Evolutionary conservation across 495 filamentous ascomycete genomes (phyloP).

Genomic region (Coniosporium apollinis): DNA sequence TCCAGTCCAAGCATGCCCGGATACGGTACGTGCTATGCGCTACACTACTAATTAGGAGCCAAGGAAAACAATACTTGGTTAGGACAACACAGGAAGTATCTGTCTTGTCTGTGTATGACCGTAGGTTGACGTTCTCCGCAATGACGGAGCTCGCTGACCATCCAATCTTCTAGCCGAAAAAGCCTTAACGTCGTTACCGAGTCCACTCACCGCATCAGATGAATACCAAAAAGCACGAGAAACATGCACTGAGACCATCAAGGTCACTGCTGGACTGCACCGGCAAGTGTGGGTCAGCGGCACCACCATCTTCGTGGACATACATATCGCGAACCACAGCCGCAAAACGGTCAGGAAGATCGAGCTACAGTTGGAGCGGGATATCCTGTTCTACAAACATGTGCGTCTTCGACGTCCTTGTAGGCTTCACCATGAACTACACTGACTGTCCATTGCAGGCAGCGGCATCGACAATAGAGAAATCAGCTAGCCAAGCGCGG

Average conservation of each 20-base stretch:
- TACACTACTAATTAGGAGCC: conserved; percentile 24
- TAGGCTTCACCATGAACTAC: too few relatives aligned
- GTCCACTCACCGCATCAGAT: conserved; percentile 33
- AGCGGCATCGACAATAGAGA: conserved; percentile 30
- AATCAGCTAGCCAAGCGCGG: conserved; percentile 31
- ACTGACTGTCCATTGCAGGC: too few relatives aligned
- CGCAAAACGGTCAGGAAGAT: conserved; percentile 30
- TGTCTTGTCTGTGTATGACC: conserved; percentile 22
- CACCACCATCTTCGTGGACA: conserved; percentile 36
- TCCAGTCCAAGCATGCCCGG: conserved; percentile 31
- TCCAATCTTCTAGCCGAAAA: conserved; percentile 29
- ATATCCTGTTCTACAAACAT: conserved; percentile 32
- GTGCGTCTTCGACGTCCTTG: too few relatives aligned
- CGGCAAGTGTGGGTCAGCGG: conserved; percentile 42
- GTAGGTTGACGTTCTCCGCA: conserved; percentile 7
- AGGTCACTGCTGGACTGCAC: conserved; percentile 36
- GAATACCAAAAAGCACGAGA: conserved; percentile 25
- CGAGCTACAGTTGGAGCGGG: conserved; percentile 31
- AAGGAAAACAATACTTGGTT: conserved; percentile 26
- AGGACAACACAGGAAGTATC: conserved; percentile 22
- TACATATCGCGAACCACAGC: conserved; percentile 33
- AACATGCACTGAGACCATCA: conserved; percentile 23
- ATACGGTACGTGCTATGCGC: conserved; percentile 33
- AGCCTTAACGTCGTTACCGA: conserved; percentile 33
- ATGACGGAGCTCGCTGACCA: conserved; percentile 17